Conservation (phyloP, 2,329 filamentous ascomycete species). For the Tolypocladium guangdongense region DNA sequence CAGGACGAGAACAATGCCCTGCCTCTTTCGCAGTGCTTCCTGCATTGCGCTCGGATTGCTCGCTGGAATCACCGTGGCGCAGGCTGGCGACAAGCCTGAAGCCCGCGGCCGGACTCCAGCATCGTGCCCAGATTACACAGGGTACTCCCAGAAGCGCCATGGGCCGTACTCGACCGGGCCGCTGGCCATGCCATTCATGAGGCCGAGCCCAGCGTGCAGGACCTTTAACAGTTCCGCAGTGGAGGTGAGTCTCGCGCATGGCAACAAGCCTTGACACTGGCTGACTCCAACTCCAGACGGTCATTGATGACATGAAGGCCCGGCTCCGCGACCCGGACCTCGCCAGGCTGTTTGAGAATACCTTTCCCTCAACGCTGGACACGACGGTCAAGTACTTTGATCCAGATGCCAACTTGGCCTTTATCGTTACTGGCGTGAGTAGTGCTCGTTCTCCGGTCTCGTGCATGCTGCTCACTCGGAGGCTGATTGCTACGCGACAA, state of each 20-base stretch:
- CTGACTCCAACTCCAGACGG: slow-evolving; percentile 7
- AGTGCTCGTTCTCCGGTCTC: slow-evolving; percentile 44
- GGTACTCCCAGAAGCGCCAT: slow-evolving; percentile 11
- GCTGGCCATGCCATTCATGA: slow-evolving; percentile 14
- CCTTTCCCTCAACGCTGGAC: slow-evolving; percentile 73
- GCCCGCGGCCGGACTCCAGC: slow-evolving; percentile 6
- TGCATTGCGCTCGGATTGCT: too few relatives aligned
- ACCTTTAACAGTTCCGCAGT: slow-evolving; percentile 15
- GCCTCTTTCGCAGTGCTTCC: too few relatives aligned
- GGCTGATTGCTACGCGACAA: neutral
- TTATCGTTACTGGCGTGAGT: slow-evolving; percentile 76
- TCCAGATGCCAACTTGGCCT: slow-evolving; percentile 53
- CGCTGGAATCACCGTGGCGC: neutral
- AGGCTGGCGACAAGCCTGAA: neutral
- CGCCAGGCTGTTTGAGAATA: slow-evolving; percentile 72
- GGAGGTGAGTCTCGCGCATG: slow-evolving; percentile 8
- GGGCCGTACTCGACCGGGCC: slow-evolving; percentile 10
- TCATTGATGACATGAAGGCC: slow-evolving; percentile 22
- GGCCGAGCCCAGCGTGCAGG: slow-evolving; percentile 13
- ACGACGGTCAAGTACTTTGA: slow-evolving; percentile 72
- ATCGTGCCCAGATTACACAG: slow-evolving; percentile 12
- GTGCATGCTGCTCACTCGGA: too few relatives aligned
- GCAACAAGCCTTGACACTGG: neutral
- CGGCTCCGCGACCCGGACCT: slow-evolving; percentile 47
- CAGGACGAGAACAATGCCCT: too few relatives aligned